A percentile compares a stretch with the other conserved stretches of the same genome.
These are phyloP conservation scores for Trypanosoma grayi DNA, from an alignment of 208 protist species.

Conservation along the genomic window DNA sequence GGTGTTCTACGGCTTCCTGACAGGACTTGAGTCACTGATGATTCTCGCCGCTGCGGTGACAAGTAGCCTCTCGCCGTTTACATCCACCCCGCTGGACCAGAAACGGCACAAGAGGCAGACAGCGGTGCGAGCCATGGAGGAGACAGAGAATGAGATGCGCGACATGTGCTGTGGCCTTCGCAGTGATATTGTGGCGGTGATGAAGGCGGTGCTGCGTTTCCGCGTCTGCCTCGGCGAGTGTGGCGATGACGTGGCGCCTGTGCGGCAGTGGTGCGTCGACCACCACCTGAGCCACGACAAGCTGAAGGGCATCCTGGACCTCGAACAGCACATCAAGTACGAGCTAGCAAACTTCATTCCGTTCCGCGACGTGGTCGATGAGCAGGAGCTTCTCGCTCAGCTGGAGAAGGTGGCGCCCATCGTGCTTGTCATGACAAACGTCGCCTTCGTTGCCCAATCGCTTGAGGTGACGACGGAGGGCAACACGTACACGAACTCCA, in stretches of 20 bases:
- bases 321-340: conserved; percentile 45
- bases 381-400: conserved; percentile 27
- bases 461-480: conserved; percentile 67
- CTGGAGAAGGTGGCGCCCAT: conserved; percentile 31
- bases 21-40: conserved; percentile 36
- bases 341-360: conserved; percentile 37
- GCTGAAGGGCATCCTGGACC: conserved; percentile 31
- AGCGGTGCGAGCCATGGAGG: conserved; percentile 66
- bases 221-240: conserved; percentile 15
- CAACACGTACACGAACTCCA: conserved; percentile 61
- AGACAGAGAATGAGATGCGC: conserved; percentile 74
- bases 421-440: conserved; percentile 36
- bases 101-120: conserved; percentile 22
- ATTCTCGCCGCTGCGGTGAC: conserved; percentile 65
- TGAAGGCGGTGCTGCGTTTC: conserved; percentile 32
- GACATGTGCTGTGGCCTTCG: conserved; percentile 36
- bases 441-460: conserved; percentile 41
- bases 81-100: conserved; percentile 12
- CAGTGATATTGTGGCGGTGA: conserved; percentile 28
- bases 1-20: conserved; percentile 40
- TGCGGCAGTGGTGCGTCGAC: conserved; percentile 26
- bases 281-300: conserved; percentile 31
- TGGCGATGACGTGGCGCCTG: conserved; percentile 6
- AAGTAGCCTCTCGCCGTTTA: conserved; percentile 44
- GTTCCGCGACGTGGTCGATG: conserved; percentile 31